Evolutionary conservation across 2,329 filamentous ascomycete genomes (phyloP), one percentile per base, ranked within the genome.

Genomic region (Aspergillus fijiensis): DNA sequence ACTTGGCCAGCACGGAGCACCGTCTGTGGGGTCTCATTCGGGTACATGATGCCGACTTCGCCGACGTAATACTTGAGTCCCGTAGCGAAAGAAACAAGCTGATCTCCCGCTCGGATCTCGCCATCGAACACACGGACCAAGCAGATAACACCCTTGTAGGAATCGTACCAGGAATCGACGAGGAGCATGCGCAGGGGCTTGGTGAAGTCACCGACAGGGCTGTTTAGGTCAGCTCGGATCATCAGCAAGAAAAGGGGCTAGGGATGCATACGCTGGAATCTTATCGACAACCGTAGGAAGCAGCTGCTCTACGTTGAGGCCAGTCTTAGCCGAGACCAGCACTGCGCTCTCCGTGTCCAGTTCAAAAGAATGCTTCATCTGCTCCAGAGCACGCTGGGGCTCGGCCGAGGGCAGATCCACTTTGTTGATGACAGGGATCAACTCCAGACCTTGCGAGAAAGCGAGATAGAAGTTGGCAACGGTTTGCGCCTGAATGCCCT

Each of bases 391-490:
- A 29, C 92, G 84, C 29, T 89, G 85, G n/a, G 93, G 84, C 71
- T 99, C 95, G 6, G 95, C 92, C 11, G 92, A 91, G 0, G 90
- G 88, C 70, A 99, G 85, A 74, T 99, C 95, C 57, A 99, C 89
- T 81, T 99, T 99, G 81, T 99, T 99, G 70, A 99, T 85, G 25
- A 99, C 91, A 0, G 95, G 95, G 3, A 99, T 87, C 63, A 99
- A 84, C 23, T 87, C 84, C 55, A 99, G 80, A 16, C 92, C 91
- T 75, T 98, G 92, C 1, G 94, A 88, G 77, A 99, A 99, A 7
- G 95, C 95, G 25, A 98, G 86, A 74, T 98, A 97, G 79, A 99
- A 99, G 76, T 99, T 99, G 63, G 95, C 95, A 9, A 99, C 95
- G 0, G 95, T 99, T 81, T 99, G 95, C 5, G 95, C 95, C 79